Base-by-base conservation (phyloP, 2,329 filamentous ascomycete genomes). In the Colletotrichum cuscutae region DNA sequence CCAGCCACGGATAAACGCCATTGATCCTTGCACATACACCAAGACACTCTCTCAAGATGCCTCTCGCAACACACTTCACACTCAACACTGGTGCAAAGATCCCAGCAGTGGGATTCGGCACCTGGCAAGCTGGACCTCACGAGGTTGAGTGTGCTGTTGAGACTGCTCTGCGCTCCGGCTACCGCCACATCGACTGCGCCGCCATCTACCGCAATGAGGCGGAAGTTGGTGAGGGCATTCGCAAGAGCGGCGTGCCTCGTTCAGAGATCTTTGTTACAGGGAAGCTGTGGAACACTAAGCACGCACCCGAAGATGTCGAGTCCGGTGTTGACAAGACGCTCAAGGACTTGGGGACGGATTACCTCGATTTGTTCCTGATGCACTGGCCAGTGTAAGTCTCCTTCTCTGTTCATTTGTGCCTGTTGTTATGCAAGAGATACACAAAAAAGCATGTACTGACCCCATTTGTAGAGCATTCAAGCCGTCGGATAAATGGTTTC, bases 211-310 rank as follows among this genome's bases (percentile, higher is more conserved):
- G 80, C 30, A 87, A 86, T 54, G 84, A 86, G 74, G 78, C 76
- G 5, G 83, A 83, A 72, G 83, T 86, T 30, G 85, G 84, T 5
- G 77, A 80, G 37, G 85, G 82, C n/a, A 83, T 86, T 67, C 80
- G 80, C 68, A 80, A 81, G 65, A 81, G 79, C 62, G 77, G 83
- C 74, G 77, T 85, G 68, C 78, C 79, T 71, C 82, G 83, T 19
- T 81, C 78, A 19, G 81, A 85, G 4, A 80, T 87, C 60, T 83
- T 87, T 80, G 82, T 89, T 65, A 91, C 89, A n/a, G 87, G 86
- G 74, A 92, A 92, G 82, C 82, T 91, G 13, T 91, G 89, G 89
- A 90, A 90, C 81, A 89, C 84, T 13, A 82, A 86, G 53, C 88
- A 89, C 76, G 80, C 82, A 65, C 82, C 85, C 1, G 81, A 86